Base-by-base conservation (phyloP, 2,329 filamentous ascomycete species). In the Camillea tinctor region DNA sequence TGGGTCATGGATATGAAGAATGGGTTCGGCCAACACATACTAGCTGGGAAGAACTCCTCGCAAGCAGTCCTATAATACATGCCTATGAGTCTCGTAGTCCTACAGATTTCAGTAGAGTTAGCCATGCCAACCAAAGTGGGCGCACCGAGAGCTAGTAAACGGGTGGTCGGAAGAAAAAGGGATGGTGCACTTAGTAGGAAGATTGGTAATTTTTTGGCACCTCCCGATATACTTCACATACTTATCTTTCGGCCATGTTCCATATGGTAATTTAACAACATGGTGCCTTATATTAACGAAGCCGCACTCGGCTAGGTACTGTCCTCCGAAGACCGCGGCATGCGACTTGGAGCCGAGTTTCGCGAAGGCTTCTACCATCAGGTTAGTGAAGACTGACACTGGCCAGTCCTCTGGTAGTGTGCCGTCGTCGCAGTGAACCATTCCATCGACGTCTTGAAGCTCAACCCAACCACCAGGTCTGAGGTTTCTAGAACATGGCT, bases 391-490 rank as follows among this genome's bases (percentile, higher is more conserved):
- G 36, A 68, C 66, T 15, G 74, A 70, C 3, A 76, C 60, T 2
- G 67, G 67, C 67, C 66, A 68, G 51, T 75, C 72, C 0, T 67
- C 57, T 0, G 76, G 73, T 9, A 76, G 57, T 1, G 68, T 73
- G 48, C 71, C 64, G 57, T 78, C 75, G 51, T 78, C 76, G 44
- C 69, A 72, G 57, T 75, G 74, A 6, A 76, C 70, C 50, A 74
- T 69, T 49, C 76, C 77, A 23, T 79, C 76, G 9, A 79, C 74
- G 19, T 81, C 79, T 58, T 81, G 79, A 0, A 81, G 69, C 57
- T 81, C 79, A 8, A 80, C 66, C 76, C 77, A 81, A 0, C 74
- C 79, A 11, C 79, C 79, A 0, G 81, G 79, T 26, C 70, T 76
- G 57, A 79, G 66, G 21, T 77, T 70, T 11, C 76, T 77, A 11